A percentile compares a stretch with the other conserved stretches of the same genome.
These are phyloP conservation scores for Rubus idaeus DNA, from an alignment of 306 rosid genomes.

Conservation along the genomic window DNA sequence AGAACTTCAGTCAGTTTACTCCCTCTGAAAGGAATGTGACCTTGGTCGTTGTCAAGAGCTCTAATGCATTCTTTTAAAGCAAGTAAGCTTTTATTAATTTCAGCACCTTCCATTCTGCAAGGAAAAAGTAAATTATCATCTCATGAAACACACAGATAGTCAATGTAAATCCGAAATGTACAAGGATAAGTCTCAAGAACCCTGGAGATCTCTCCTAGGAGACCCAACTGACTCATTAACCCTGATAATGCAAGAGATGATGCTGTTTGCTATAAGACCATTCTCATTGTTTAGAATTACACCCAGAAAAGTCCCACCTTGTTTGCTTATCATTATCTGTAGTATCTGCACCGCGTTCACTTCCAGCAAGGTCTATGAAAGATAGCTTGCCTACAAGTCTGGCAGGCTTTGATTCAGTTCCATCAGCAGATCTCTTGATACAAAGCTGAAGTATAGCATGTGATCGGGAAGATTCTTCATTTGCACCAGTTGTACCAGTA, in stretches of 20 bases:
- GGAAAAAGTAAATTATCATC: neutral
- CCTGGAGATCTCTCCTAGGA: constrained; percentile 14
- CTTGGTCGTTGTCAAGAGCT: constrained; percentile 84
- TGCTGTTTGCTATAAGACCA: neutral
- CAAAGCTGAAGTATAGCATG: constrained; percentile 90
- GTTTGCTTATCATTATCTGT: constrained; percentile 81
- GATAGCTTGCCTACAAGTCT: constrained; percentile 74
- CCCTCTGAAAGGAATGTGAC: constrained; percentile 92
- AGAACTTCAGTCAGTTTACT: constrained; percentile 89
- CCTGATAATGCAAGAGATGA: neutral
- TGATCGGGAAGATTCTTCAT: constrained; percentile 86
- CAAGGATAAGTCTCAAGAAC: neutral
- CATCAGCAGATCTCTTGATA: constrained; percentile 66
- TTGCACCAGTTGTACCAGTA: constrained; percentile 85
- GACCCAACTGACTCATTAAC: constrained; percentile 18
- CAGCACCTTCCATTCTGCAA: constrained; percentile 89
- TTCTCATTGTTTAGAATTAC: constrained; percentile 5
- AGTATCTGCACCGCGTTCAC: constrained; percentile 88
- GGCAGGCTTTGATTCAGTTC: constrained; percentile 64
- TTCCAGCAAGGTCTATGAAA: constrained; percentile 86
- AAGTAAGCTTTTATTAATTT: constrained; percentile 82
- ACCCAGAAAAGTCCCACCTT: constrained; percentile 38
- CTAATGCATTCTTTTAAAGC: constrained; percentile 83
- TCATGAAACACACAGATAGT: constrained; percentile 8
- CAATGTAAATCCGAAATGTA: neutral